Evolutionary conservation across 2,329 filamentous ascomycete genomes (phyloP), one percentile per base, ranked within the genome.

Genomic region (Ascochyta pisi): DNA sequence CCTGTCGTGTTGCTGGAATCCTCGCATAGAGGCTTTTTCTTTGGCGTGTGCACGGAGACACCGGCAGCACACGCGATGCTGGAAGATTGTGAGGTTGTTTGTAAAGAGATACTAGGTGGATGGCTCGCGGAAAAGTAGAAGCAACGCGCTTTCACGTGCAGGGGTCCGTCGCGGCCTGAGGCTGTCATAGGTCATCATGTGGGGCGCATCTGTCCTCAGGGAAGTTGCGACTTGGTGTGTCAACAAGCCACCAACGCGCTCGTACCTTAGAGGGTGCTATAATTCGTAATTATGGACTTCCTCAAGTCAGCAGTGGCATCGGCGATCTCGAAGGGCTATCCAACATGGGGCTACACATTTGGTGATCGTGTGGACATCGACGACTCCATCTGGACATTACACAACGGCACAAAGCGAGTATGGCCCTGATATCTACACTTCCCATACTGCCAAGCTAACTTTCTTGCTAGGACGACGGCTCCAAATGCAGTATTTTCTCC

Each of bases 231-330:
- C 50, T 33, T 33, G 38, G 45, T 29, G 40, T 33, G 37, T 56
- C 47, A 42, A 43, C 37, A 43, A 33, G 42, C 29, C 47, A 50
- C 23, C 47, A 45, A 34, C 41, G 38, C 47, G 39, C 41, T 46
- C 33, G 31, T 22, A 29, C 35, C 34, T 19, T 26, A 33, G 27
- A 34, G 54, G 26, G 43, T 39, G 26, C 37, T 35, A 16, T 33
- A 42, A 34, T 35, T 31, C n/a, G 40, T 47, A 41, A 39, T 65
- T 65, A 99, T 99, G 95, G 93, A 99, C 76, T 98, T 98, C 73
- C 85, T 99, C 73, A 98, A 98, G 79, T 98, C 93, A 59, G 95
- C 95, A 48, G 92, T 98, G 73, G 94, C 93, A 41, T 98, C 95
- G 59, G 94, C 93, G 66, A 98, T 99, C 70, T 91, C 95, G 41